These are phyloP conservation scores for Yamadazyma tumulicola DNA, from an alignment of 805 yeast species.

Conservation along the genomic window DNA sequence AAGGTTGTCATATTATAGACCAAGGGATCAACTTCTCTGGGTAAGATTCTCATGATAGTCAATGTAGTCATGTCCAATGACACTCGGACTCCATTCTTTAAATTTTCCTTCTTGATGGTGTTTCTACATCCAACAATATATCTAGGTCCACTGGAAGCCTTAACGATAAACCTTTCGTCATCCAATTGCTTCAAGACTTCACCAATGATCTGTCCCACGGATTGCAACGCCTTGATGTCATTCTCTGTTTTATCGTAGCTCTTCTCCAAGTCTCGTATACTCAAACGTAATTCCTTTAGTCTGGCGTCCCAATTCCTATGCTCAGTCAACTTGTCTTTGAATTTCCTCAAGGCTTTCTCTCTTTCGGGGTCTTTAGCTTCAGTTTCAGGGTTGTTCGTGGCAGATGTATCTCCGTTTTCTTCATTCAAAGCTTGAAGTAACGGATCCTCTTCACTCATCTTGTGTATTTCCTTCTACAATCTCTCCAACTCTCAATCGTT, in stretches of 20 bases:
- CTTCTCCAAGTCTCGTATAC: slow-evolving; percentile 78
- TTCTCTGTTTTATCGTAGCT: slow-evolving; percentile 91
- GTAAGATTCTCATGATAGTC: slow-evolving; percentile 95
- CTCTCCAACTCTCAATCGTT: background rate
- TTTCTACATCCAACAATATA: slow-evolving; percentile 97
- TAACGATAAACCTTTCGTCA: slow-evolving; percentile 91
- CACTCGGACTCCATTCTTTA: slow-evolving; percentile 93
- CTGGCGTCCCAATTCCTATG: slow-evolving; percentile 94
- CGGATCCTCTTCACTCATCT: slow-evolving; percentile 17
- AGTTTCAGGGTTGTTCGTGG: slow-evolving; percentile 28
- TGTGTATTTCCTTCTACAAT: too few relatives aligned
- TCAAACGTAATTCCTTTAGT: slow-evolving; percentile 76
- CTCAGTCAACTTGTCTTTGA: slow-evolving; percentile 82
- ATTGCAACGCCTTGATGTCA: slow-evolving; percentile 94
- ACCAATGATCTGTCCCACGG: slow-evolving; percentile 96
- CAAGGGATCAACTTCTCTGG: slow-evolving; percentile 96
- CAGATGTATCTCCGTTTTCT: too few relatives aligned
- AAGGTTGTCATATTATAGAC: slow-evolving; percentile 98
- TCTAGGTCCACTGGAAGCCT: slow-evolving; percentile 96
- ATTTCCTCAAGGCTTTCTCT: slow-evolving; percentile 69
- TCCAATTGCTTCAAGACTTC: slow-evolving; percentile 94
- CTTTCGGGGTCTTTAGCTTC: slow-evolving; percentile 52
- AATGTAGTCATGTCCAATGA: slow-evolving; percentile 96
- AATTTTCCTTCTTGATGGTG: slow-evolving; percentile 75
- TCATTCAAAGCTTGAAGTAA: slow-evolving; percentile 16